Evolutionary conservation across 208 protist species (phyloP).

Genomic region (Hexamita inflata): DNA sequence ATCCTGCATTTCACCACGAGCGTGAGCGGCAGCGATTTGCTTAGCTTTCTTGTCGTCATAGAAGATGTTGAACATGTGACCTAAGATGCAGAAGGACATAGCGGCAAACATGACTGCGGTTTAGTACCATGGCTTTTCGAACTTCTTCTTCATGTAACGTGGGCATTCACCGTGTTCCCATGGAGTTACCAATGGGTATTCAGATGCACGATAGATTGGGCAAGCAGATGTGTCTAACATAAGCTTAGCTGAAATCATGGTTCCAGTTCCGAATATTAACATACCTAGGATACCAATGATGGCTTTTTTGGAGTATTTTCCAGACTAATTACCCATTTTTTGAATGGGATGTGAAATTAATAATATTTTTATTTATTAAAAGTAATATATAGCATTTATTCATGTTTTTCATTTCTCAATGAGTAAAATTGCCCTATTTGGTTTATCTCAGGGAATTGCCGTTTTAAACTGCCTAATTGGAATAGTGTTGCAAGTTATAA

Average conservation of each 20-base stretch:
- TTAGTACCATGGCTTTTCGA: conserved; percentile 38
- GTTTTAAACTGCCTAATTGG: too few species aligned
- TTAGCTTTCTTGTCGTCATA: not conserved
- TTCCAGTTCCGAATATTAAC: conserved; percentile 35
- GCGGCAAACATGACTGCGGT: conserved; percentile 28
- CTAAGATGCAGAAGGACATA: conserved; percentile 32
- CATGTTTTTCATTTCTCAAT: too few species aligned
- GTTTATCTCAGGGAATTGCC: too few species aligned
- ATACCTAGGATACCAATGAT: conserved; percentile 31
- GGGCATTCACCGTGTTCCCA: conserved; percentile 7
- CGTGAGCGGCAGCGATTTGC: not conserved
- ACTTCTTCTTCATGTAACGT: conserved; percentile 11
- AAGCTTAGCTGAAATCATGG: conserved; percentile 33
- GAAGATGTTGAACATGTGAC: not conserved
- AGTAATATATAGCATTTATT: too few species aligned
- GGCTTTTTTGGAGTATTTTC: conserved; percentile 27
- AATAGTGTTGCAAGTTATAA: too few species aligned
- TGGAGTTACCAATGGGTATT: not conserved
- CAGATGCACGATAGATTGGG: not conserved
- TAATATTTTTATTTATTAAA: too few species aligned
- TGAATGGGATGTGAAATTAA: too few species aligned
- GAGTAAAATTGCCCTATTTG: too few species aligned
- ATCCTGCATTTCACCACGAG: not conserved
- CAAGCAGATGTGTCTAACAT: conserved; percentile 31
- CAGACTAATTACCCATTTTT: not conserved